Evolutionary conservation across 108 stramenopile genomes (phyloP).

Genomic region (Stephanodiscus minutulus): DNA sequence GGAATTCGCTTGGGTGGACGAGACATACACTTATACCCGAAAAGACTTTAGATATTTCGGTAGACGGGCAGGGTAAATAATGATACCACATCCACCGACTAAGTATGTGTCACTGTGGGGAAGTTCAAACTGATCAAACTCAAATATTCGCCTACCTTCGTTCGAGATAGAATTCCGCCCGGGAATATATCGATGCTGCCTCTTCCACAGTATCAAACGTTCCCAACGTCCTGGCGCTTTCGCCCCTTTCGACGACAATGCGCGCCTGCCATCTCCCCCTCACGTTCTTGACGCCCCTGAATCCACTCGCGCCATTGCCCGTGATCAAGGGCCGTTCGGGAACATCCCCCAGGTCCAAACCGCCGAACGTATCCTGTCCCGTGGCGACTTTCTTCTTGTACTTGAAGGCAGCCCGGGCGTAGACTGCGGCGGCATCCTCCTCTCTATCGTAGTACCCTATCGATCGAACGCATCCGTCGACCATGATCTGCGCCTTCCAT

Average conservation of each 20-base stretch:
- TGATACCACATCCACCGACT: too few species aligned
- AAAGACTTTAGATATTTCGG: too few species aligned
- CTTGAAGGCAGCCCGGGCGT: constrained; percentile 30
- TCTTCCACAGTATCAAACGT: constrained; percentile 22
- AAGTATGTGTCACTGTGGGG: too few species aligned
- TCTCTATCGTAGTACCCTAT: constrained; percentile 20
- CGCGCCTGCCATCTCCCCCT: constrained; percentile 26
- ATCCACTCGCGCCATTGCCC: background rate
- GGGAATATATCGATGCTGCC: constrained; percentile 17
- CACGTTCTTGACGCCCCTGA: constrained; percentile 17
- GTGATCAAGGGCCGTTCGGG: background rate
- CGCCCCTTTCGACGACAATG: background rate
- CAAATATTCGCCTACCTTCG: too few species aligned
- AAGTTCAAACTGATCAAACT: too few species aligned
- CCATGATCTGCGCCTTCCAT: constrained; percentile 32
- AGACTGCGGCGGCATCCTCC: constrained; percentile 19
- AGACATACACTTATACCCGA: too few species aligned
- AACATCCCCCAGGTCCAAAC: constrained; percentile 6
- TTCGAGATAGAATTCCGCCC: constrained; percentile 18
- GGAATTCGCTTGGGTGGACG: too few species aligned
- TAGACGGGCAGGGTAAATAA: too few species aligned
- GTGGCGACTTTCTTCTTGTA: constrained; percentile 12
- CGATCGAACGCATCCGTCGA: constrained; percentile 12
- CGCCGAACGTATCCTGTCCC: constrained; percentile 11
- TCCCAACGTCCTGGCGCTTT: constrained; percentile 3